phyloP scores from a whole-genome alignment of 805 yeast species.

The Saccharomyces paradoxus region DNA sequence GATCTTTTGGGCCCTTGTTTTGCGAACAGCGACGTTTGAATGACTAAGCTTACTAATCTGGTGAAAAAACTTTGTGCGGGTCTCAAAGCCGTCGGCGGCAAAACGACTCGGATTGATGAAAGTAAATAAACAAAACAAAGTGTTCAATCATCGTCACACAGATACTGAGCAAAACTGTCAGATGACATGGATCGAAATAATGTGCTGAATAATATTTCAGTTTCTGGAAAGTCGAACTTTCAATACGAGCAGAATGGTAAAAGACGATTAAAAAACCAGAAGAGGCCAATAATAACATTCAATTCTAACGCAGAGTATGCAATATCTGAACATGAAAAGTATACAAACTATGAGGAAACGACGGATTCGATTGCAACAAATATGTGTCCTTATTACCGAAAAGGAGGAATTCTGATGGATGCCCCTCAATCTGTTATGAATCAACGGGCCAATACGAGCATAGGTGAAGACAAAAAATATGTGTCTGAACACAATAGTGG shows the following conservation, averaged over 20 bases:
- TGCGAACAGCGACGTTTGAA: neutral
- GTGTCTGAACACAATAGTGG: neutral
- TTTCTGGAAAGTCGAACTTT: neutral
- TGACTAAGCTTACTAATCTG: neutral
- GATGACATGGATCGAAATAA: neutral
- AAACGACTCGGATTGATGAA: neutral
- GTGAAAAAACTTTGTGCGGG: neutral
- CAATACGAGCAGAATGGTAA: neutral
- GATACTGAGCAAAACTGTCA: neutral
- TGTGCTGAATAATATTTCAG: neutral
- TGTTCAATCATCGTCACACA: neutral
- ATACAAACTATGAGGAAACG: neutral
- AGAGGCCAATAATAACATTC: neutral
- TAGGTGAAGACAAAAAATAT: neutral
- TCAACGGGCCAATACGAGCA: neutral
- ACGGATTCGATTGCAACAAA: neutral
- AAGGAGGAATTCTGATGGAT: neutral
- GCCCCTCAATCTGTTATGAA: neutral
- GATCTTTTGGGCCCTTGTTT: neutral
- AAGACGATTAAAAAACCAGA: neutral
- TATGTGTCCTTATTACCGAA: neutral
- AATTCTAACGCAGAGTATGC: neutral
- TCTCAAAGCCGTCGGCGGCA: neutral
- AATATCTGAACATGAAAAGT: neutral
- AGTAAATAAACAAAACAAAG: neutral